Base-by-base conservation (phyloP, 2,329 filamentous ascomycete species). In the Pseudogymnoascus sp. region DNA sequence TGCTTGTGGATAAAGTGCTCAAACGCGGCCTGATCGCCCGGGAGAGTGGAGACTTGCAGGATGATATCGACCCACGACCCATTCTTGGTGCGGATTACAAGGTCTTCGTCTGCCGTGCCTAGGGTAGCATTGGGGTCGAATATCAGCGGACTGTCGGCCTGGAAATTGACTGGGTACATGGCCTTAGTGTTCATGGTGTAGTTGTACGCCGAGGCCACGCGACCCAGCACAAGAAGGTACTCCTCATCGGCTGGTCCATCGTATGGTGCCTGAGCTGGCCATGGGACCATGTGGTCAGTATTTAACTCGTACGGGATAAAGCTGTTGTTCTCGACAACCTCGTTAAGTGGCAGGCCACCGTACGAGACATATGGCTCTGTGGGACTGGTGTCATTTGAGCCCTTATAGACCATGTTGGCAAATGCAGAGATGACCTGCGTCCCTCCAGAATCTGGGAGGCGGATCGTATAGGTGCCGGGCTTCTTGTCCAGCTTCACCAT, bases 1-100 rank as follows among this genome's bases (percentile, higher is more conserved):
- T 81, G 78, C 68, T 81, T 81, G 70, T 81, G 79, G 56, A 81
- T 78, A 0, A 76, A 73, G 63, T 81, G 79, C 0, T 76, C 72
- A 2, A 73, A 71, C 46, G 77, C 41, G 33, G 53, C 12, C 68
- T 62, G 1, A 41, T 62, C 63, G 6, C 69, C 68, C 19, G 68
- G 63, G 11, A 66, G 65, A 2, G 67, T 69, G 6, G 31, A 33
- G 31, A 74, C 67, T 53, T 74, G 69, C 31, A 76, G 67, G 31
- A 77, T 65, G 1, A 77, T 46, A 60, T 78, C 75, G 2, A 77
- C 73, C 75, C 75, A 77, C 6, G 73, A 75, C 7, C 70, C 70
- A 26, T 76, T 77, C 35, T 70, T 70, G 5, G 74, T 77, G 16
- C 66, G 64, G 16, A 75, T 71, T 6, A 68, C 70, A 14, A 76